A percentile compares a stretch with the other conserved stretches of the same genome.
Evolutionary conservation across 2,329 filamentous ascomycete species (phyloP).

Genomic region (Aphanocladium album): DNA sequence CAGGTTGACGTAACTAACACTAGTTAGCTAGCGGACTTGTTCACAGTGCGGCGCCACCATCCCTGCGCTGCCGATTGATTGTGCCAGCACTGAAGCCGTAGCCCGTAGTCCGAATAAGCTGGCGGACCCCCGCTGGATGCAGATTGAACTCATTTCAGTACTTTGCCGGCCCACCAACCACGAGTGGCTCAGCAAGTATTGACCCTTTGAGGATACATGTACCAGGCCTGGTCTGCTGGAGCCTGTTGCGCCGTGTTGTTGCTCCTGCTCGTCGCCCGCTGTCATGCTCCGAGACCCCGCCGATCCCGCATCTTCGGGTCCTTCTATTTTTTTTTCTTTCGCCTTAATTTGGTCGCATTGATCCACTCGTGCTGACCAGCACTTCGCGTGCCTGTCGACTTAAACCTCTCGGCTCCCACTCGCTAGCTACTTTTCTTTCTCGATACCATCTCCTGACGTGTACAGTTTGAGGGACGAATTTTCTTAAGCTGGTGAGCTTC

Average conservation of each 20-base stretch:
- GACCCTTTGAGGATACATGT: background rate
- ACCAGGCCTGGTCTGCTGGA: background rate
- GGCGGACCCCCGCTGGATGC: background rate
- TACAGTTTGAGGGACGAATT: background rate
- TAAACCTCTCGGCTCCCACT: background rate
- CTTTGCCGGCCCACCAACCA: background rate
- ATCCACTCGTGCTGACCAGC: constrained; percentile 7
- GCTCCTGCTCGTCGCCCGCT: background rate
- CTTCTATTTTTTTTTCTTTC: constrained; percentile 1
- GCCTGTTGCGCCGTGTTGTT: background rate
- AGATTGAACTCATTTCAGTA: background rate
- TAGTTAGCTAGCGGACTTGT: too few relatives aligned
- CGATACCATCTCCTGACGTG: background rate
- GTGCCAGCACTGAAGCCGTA: too few relatives aligned
- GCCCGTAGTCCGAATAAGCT: background rate
- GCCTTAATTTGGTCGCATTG: constrained; percentile 5
- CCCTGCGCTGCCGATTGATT: too few relatives aligned
- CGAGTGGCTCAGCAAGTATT: background rate
- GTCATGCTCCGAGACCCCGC: constrained; percentile 9
- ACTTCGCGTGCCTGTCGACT: background rate
- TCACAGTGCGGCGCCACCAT: too few relatives aligned
- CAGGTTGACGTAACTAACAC: background rate
- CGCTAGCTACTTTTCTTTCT: background rate
- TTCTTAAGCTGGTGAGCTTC: background rate
- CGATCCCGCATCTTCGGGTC: constrained; percentile 6